Evolutionary conservation across 345 rosid genomes (phyloP).

Genomic region (Excoecaria agallocha): DNA sequence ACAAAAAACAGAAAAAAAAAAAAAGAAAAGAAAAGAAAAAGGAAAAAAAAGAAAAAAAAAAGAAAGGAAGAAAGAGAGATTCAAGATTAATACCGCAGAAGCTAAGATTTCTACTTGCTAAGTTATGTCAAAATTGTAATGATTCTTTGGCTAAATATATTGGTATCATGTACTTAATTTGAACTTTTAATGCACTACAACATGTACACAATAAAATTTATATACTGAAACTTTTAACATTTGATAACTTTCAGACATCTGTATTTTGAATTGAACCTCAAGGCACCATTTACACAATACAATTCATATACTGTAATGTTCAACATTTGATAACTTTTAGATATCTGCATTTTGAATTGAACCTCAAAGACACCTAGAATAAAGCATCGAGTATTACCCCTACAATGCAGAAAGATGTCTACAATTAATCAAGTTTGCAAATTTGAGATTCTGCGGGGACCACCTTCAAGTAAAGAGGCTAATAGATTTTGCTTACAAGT

Average conservation of each 20-base stretch:
- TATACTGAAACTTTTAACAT: background rate
- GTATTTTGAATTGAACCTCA: background rate
- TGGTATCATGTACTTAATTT: no score
- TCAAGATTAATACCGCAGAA: background rate
- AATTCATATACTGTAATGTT: background rate
- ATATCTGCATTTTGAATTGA: background rate
- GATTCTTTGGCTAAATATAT: no score
- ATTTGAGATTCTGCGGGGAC: background rate
- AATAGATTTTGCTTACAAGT: background rate
- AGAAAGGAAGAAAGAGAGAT: background rate
- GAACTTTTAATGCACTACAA: background rate
- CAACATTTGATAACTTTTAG: background rate
- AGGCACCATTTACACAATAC: background rate
- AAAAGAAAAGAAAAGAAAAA: no score
- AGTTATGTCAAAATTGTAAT: background rate
- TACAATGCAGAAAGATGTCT: background rate
- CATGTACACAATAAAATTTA: background rate
- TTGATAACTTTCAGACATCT: background rate
- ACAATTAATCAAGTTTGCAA: background rate
- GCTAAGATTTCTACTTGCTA: background rate
- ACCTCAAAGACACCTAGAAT: background rate
- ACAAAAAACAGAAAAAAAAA: no score
- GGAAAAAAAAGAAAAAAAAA: no score
- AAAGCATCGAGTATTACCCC: background rate
- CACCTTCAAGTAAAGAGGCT: background rate